phyloP scores from a whole-genome alignment of 164 flowering plant genomes.

The Tetracentron sinense region DNA sequence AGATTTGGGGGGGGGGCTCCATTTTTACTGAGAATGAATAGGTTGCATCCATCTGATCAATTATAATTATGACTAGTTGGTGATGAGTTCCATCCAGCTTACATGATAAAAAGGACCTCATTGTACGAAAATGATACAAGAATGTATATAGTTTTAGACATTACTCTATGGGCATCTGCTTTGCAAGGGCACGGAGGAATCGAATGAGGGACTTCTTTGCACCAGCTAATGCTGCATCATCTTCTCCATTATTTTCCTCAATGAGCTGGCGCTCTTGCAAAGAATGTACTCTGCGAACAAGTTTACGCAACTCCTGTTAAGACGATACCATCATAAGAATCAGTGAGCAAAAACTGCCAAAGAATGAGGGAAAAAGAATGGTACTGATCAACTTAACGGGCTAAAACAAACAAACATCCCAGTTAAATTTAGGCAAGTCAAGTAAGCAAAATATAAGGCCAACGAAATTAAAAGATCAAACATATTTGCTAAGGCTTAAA shows the following conservation, averaged over 20 bases:
- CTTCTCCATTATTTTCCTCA: conserved; percentile 33
- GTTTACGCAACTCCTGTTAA: conserved; percentile 59
- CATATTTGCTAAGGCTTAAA: too few relatives aligned
- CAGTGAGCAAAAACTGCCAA: background rate
- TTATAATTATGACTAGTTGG: too few relatives aligned
- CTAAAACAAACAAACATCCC: too few relatives aligned
- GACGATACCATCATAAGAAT: background rate
- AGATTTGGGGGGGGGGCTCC: too few relatives aligned
- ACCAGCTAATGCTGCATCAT: conserved; percentile 20
- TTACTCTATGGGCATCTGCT: conserved; percentile 31
- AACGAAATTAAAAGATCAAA: too few relatives aligned
- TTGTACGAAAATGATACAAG: conserved; percentile 8
- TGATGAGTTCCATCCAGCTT: too few relatives aligned
- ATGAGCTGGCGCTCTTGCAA: conserved; percentile 26
- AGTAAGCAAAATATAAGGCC: too few relatives aligned
- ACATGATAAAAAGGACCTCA: background rate
- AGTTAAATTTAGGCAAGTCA: too few relatives aligned
- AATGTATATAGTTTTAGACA: background rate
- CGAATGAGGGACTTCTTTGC: conserved; percentile 54
- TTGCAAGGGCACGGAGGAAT: conserved; percentile 56
- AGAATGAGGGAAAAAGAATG: too few relatives aligned
- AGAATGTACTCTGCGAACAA: conserved; percentile 58
- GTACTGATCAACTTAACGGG: too few relatives aligned
- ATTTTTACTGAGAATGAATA: too few relatives aligned
- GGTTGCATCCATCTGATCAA: too few relatives aligned